Percentiles rank a stretch among this genome's conserved stretches.
Evolutionary conservation across 1,284 basidiomycete species (phyloP).

Genomic region (Volvariella volvacea): DNA sequence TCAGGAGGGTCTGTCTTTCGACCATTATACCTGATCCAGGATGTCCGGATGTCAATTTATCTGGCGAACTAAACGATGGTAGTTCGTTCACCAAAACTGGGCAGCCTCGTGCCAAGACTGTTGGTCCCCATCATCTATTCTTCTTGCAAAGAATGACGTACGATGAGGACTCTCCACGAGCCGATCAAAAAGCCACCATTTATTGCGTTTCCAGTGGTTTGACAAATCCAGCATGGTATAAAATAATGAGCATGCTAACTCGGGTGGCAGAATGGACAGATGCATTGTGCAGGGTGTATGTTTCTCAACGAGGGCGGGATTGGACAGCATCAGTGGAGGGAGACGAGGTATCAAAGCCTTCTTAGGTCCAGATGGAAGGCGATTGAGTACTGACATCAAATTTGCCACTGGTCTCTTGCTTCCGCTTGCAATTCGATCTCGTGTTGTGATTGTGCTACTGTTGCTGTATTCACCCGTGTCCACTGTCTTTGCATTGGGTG

Average conservation of each 20-base stretch:
- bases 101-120: conserved; percentile 54
- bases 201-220: conserved; percentile 62
- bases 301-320: conserved; percentile 55
- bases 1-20: conserved; percentile 49
- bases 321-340: conserved; percentile 50
- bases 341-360: conserved; percentile 23
- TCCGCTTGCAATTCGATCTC: too few species aligned
- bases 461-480: too few species aligned
- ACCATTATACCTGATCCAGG: conserved; percentile 68
- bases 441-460: too few species aligned
- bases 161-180: conserved; percentile 79
- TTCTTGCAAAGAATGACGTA: conserved; percentile 71
- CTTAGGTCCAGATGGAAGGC: conserved; percentile 33
- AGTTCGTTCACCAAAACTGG: conserved; percentile 50
- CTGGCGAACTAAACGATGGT: background rate
- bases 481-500: too few species aligned
- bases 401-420: conserved; percentile 29
- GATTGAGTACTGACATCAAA: conserved; percentile 51
- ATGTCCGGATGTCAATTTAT: background rate
- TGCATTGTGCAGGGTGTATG: conserved; percentile 76
- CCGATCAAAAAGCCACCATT: conserved; percentile 81
- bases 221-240: conserved; percentile 63
- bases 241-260: conserved; percentile 66
- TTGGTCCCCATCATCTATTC: conserved; percentile 30
- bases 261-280: conserved; percentile 57